Evolutionary conservation across 2,329 filamentous ascomycete species (phyloP), one percentile per base, ranked within the genome.

Genomic region (Emmonsiellopsis sp.): DNA sequence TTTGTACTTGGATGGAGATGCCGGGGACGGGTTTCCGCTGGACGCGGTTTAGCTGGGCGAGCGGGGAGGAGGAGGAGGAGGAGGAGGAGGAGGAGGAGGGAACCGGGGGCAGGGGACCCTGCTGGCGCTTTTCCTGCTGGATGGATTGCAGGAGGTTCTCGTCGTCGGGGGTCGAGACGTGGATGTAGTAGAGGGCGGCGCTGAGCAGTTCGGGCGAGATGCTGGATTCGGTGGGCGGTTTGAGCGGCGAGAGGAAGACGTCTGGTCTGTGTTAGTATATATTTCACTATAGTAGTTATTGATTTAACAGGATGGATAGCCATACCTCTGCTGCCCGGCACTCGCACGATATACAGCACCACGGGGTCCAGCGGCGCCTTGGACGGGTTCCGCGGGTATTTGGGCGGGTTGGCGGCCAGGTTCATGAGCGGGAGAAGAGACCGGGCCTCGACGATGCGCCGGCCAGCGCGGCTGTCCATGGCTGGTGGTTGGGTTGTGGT

Each of bases 121-220:
- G 55, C 3, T 56, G 17, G 10, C 46, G 43, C 13, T 53, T 65
- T 53, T 72, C 66, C 46, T 67, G 60, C 56, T 73, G 69, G 47
- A 68, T 62, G 58, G 70, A 64, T 48, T 70, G 62, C 13, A 73
- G 63, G 21, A 74, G 56, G 44, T 61, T 62, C 31, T 75, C 69
- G 58, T 87, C 81, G 40, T 81, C 76, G 3, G 81, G 79, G 1
- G 79, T 76, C 55, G 88, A 80, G 40, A 94, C 80, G 70, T 97
- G 92, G 51, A 96, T 75, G 66, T 93, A 97, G 71, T 97, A 98
- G 5, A 98, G 78, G 11, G 86, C 95, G 62, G 84, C 88, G 53
- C 86, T 82, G 48, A 98, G 85, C 65, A 96, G 92, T 66, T 91
- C 85, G 44, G 82, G 84, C 0, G 89, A 94, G 58, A 98, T 88